A percentile compares a stretch with the other conserved stretches of the same genome.
Conservation (phyloP, 805 yeast genomes). For the Cephaloascus fragrans region DNA sequence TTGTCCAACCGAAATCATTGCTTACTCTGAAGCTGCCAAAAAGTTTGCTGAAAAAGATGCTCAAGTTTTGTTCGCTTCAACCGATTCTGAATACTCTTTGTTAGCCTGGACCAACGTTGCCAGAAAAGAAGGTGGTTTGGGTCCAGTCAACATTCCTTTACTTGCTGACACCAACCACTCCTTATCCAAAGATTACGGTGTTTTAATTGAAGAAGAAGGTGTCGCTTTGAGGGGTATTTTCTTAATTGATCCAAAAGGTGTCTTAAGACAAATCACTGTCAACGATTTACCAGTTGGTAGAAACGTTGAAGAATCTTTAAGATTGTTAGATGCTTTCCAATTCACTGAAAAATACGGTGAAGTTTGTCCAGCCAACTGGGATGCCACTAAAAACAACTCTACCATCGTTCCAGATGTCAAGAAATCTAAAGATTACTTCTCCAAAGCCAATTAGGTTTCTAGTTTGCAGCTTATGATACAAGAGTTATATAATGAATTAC, state of each 20-base stretch:
- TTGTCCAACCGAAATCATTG: slow-evolving; percentile 98
- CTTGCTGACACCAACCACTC: slow-evolving; percentile 96
- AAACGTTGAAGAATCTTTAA: slow-evolving; percentile 94
- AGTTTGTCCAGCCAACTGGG: slow-evolving; percentile 99
- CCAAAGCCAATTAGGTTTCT: slow-evolving; percentile 45
- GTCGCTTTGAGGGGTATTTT: slow-evolving; percentile 96
- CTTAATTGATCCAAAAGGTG: slow-evolving; percentile 93
- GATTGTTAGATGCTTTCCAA: slow-evolving; percentile 98
- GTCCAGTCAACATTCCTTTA: slow-evolving; percentile 89
- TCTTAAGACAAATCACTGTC: slow-evolving; percentile 92
- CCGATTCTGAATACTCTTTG: slow-evolving; percentile 96
- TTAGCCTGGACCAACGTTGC: slow-evolving; percentile 97
- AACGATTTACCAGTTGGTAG: slow-evolving; percentile 99
- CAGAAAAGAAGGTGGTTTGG: slow-evolving; percentile 97
- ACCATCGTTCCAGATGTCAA: slow-evolving; percentile 80
- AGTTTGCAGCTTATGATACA: no score
- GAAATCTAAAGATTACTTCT: slow-evolving; percentile 73
- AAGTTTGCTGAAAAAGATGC: slow-evolving; percentile 81
- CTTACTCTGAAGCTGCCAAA: slow-evolving; percentile 92
- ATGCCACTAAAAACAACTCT: slow-evolving; percentile 73
- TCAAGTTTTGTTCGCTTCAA: slow-evolving; percentile 90
- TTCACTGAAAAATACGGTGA: slow-evolving; percentile 99
- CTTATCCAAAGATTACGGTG: slow-evolving; percentile 94
- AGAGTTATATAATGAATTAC: neutral
- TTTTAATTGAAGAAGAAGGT: slow-evolving; percentile 92